Base-by-base conservation (phyloP, 805 yeast species). In the Candida jianshihensis region DNA sequence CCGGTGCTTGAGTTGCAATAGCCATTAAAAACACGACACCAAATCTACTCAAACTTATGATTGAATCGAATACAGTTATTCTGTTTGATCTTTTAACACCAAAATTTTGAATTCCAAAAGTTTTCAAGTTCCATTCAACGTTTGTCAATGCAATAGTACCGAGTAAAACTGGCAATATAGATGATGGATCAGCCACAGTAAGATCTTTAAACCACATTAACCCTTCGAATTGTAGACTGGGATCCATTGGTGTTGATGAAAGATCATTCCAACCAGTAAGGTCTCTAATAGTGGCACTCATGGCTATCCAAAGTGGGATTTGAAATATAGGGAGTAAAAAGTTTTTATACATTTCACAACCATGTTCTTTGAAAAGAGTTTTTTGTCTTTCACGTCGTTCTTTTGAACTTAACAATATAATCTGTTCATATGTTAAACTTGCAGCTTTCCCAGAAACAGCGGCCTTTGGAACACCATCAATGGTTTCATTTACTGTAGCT, bases 11-110 rank as follows among this genome's bases (percentile, higher is more conserved):
- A 28, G 88, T 74, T 0, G 95, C 70, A 15, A 88, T 66, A 5
- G 87, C 88, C 81, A 87, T 86, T 59, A 90, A 66, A 44, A 85
- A 76, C 2, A 88, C 76, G 35, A 84, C 75, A 17, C 90, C 77
- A 44, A 85, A 66, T 49, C 96, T 67, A 3, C 94, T 75, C 2
- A 84, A 51, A 42, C 78, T 86, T 37, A 84, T 69, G 25, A 89
- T 51, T 3, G 86, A 71, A 48, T 78, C 84, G 34, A 75, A 66
- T 6, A 75, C 59, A 2, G 82, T 75, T 4, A 81, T 75, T 39
- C 84, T 63, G 13, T 68, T 50, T 4, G 66, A 51, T 40, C 64
- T 57, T 33, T 61, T 63, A 13, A 65, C 63, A 22, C 71, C 67
- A 12, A 46, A 46, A 16, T 57, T 47, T 31, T 59, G 58, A 17